These are phyloP conservation scores for Elsinoe australis DNA, from an alignment of 2,329 filamentous ascomycete genomes.

Conservation along the genomic window DNA sequence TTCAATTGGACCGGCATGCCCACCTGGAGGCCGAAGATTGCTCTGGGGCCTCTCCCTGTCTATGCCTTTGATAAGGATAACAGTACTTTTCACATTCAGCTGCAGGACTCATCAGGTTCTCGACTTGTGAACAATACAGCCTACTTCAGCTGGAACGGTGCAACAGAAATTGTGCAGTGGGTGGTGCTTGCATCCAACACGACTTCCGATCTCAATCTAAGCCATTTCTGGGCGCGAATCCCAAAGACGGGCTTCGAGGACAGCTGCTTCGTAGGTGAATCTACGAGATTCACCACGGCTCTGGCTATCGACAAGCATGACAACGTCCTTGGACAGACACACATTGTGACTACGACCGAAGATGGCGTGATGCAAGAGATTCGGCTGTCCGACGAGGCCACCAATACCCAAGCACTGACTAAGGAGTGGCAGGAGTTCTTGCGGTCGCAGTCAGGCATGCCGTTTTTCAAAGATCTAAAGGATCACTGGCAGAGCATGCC, in stretches of 20 bases:
- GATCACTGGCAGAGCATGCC: slow-evolving; percentile 4
- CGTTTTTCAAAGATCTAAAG: not conserved
- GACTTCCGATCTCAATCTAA: not conserved
- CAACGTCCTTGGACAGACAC: not conserved
- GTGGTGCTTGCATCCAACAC: slow-evolving; percentile 19
- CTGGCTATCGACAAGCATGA: not conserved
- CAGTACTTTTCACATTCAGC: not conserved
- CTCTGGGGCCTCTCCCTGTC: not conserved
- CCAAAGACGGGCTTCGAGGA: slow-evolving; percentile 11
- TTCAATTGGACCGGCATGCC: slow-evolving; percentile 8
- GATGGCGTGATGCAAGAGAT: not conserved
- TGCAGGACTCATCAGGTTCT: not conserved
- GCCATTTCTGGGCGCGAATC: slow-evolving; percentile 2
- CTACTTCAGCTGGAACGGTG: slow-evolving; percentile 21
- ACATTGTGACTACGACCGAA: not conserved
- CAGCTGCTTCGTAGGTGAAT: not conserved
- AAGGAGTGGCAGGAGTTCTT: not conserved
- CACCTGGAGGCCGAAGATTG: not conserved
- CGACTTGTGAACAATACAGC: slow-evolving; percentile 11
- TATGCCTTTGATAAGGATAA: not conserved
- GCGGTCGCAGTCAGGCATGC: not conserved
- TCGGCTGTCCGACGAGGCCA: not conserved
- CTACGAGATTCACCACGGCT: not conserved
- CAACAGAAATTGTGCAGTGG: slow-evolving; percentile 20
- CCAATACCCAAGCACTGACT: not conserved